phyloP scores from a whole-genome alignment of 495 filamentous ascomycete genomes.

The Glarea lozoyensis region DNA sequence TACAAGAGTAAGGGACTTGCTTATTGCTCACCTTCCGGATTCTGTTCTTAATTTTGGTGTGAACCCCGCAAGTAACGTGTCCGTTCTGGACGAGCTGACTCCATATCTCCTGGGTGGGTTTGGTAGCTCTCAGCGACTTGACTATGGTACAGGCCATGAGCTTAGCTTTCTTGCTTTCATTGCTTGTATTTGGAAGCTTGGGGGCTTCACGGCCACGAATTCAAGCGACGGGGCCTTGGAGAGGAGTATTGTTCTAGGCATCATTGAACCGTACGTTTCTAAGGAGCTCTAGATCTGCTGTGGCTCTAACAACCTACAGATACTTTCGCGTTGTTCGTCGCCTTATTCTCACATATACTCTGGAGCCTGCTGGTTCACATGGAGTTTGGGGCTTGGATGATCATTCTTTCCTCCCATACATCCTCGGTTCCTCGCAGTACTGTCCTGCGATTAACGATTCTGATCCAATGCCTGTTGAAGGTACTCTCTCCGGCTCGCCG shows the following conservation, averaged over 20 bases:
- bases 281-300: background rate
- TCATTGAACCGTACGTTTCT: conserved; percentile 66
- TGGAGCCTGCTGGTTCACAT: conserved; percentile 92
- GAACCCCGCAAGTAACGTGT: conserved; percentile 1
- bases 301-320: conserved; percentile 36
- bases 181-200: conserved; percentile 82
- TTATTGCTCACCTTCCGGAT: conserved; percentile 52
- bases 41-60: conserved; percentile 33
- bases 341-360: conserved; percentile 83
- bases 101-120: conserved; percentile 81
- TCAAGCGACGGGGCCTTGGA: conserved; percentile 44
- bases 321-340: conserved; percentile 75
- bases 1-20: conserved; percentile 42
- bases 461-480: conserved; percentile 61
- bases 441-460: conserved; percentile 57
- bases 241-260: conserved; percentile 66
- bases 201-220: conserved; percentile 54
- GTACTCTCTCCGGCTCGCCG: conserved; percentile 63
- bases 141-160: conserved; percentile 96
- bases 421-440: conserved; percentile 87
- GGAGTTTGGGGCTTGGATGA: conserved; percentile 97
- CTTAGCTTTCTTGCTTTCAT: conserved; percentile 90
- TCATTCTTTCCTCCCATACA: conserved; percentile 93
- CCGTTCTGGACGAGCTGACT: conserved; percentile 56
- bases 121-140: conserved; percentile 79